Base-by-base conservation (phyloP, 805 yeast species). In the Sugiyamaella marilandica region DNA sequence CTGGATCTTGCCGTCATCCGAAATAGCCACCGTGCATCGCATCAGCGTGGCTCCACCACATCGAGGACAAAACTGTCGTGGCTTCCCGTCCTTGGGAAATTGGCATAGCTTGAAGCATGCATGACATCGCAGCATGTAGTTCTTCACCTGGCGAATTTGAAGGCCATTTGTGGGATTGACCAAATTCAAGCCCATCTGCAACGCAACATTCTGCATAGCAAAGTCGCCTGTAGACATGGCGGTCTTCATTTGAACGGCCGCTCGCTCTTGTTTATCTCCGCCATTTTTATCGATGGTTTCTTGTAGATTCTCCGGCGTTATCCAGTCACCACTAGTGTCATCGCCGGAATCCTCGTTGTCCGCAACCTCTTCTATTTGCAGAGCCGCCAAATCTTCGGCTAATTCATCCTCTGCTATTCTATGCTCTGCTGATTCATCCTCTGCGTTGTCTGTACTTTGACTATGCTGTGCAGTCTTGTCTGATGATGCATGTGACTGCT, bases 181-280 rank as follows among this genome's bases (percentile, higher is more conserved):
- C 60, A 92, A 74, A 59, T 87, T 85, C 53, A 94, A 69, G 4
- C 97, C 97, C 61, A 94, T 77, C 69, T 92, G 98, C 72, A 94
- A 76, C 0, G 96, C 80, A 13, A 91, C 96, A 69, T 94, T 94
- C 70, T 94, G 99, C 63, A 92, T 88, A 1, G 99, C 98, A 72
- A 92, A 94, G 80, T 94, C 99, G 26, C 96, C 96, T 0, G 97
- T 86, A 0, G 96, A 84, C 47, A 94, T 71, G 2, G 97, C 99
- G 16, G 85, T 94, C 57, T 83, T 79, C 53, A 84, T 77, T 9
- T 39, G 18, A 21, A 39, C 41, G n/a, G 71, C 60, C 2, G 65
- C 70, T 14, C 71, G 70, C 33, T 69, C 77, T 46, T 81, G 74
- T 53, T 79, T 77, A 62, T 84, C 89, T 39, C 85, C 80, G 62